Conservation (phyloP, 2,329 filamentous ascomycete species). For the Lasiodiplodia sp. region DNA sequence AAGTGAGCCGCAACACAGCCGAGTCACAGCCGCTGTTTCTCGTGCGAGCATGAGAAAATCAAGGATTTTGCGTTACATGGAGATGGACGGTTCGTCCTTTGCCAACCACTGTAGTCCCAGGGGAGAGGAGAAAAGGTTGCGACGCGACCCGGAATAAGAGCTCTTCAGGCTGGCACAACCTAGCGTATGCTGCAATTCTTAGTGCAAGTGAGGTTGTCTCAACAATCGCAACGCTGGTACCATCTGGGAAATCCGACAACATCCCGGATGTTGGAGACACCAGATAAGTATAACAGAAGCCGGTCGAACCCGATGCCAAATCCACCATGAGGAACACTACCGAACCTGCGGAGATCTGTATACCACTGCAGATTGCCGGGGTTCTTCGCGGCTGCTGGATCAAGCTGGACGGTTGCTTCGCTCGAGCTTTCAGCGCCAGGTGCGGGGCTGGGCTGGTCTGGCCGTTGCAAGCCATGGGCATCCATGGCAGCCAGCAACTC, state of each 20-base stretch:
- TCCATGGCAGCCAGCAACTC: constrained; percentile 75
- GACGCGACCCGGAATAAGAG: not conserved
- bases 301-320: constrained; percentile 92
- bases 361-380: constrained; percentile 75
- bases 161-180: constrained; percentile 1
- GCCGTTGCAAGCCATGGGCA: constrained; percentile 65
- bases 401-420: not conserved
- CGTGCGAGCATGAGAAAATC: constrained; percentile 13
- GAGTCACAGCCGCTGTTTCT: constrained; percentile 11
- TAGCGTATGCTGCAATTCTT: not conserved
- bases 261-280: constrained; percentile 83
- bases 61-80: constrained; percentile 19
- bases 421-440: not conserved
- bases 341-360: constrained; percentile 84
- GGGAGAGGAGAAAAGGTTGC: not conserved
- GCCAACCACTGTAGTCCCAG: not conserved
- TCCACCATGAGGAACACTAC: constrained; percentile 89
- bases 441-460: constrained; percentile 29
- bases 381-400: not conserved
- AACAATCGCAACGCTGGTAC: constrained; percentile 63
- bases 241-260: constrained; percentile 85
- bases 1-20: not conserved
- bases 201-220: constrained; percentile 31
- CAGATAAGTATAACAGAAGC: constrained; percentile 81
- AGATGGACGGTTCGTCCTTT: not conserved